Base-by-base conservation (phyloP, 768 basidiomycete species). In the Suillus variegatus region DNA sequence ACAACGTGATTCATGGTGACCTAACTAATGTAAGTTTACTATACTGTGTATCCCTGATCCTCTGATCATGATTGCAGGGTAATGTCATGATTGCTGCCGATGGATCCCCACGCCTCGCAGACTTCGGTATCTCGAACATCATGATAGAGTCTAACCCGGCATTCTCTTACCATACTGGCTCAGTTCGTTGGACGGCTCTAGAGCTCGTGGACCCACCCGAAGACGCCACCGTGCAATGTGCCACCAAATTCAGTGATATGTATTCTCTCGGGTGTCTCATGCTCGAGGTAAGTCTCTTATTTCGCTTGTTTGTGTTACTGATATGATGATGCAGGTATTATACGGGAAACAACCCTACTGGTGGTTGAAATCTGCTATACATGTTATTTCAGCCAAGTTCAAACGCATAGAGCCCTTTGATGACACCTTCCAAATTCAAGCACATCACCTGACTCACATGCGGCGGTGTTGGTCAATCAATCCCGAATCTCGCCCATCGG, bases 131-230 rank as follows among this genome's bases (percentile, higher is more conserved):
- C 18, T 76, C 76, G 14, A 71, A 66, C 20, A 68, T 78, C 25
- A 64, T 74, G 38, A 66, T 63, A 60, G 72, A 75, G n/a, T 67
- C 67, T 2, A 68, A 65, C 25, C 66, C 62, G 5, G 66, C 65
- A 18, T 67, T 68, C 4, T 77, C 73, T 54, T 52, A 72, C 64
- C 72, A 74, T 1, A 74, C 76, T 5, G 71, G 84, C 9, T 80
- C 80, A 32, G 75, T 84, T 41, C 79, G 83, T 0, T 85, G 84
- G 83, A 80, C 81, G 6, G 84, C 83, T 64, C 75, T 81, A 0
- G 71, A 79, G 20, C 66, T 85, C 0, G 82, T 81, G 62, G 70
- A 68, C 4, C 32, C 72, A 18, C 67, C 68, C 7, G 73, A 78
- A 20, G 75, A 78, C 28, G 72, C 75, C 28, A 49, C 66, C n/a